Conservation (phyloP, 2,329 filamentous ascomycete genomes). For the Talaromyces amestolkiae region DNA sequence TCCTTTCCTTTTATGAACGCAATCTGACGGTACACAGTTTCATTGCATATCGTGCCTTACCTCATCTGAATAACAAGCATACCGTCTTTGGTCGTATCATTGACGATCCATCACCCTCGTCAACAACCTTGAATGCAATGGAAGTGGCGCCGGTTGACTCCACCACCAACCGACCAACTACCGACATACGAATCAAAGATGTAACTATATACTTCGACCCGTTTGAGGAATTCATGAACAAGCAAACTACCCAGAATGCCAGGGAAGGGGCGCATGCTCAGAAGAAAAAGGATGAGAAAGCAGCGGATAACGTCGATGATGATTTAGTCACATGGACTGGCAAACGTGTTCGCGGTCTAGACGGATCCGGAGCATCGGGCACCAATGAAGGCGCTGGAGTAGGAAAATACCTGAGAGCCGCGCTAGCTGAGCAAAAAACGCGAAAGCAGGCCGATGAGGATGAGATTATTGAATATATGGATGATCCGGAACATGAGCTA, state of each 20-base stretch:
- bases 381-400: constrained; percentile 8
- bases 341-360: constrained; percentile 74
- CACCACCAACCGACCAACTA: constrained; percentile 68
- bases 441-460: constrained; percentile 46
- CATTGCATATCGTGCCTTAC: constrained; percentile 79
- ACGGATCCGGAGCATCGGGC: constrained; percentile 41
- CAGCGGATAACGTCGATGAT: constrained; percentile 51
- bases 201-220: constrained; percentile 88
- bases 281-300: constrained; percentile 27
- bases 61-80: constrained; percentile 90
- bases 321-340: constrained; percentile 95
- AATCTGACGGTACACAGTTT: constrained; percentile 52
- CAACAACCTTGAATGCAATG: constrained; percentile 62
- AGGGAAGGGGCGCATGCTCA: constrained; percentile 22
- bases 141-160: constrained; percentile 74
- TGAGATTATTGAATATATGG: constrained; percentile 60
- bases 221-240: constrained; percentile 89
- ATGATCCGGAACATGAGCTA: constrained; percentile 54
- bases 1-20: neutral
- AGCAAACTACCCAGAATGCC: constrained; percentile 48
- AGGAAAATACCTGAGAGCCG: constrained; percentile 79
- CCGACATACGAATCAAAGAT: constrained; percentile 77
- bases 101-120: constrained; percentile 56
- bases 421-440: constrained; percentile 39
- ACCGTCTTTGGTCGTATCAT: constrained; percentile 92